Conservation (phyloP, 108 stramenopile species). For the Pseudonitzschia pungens region DNA sequence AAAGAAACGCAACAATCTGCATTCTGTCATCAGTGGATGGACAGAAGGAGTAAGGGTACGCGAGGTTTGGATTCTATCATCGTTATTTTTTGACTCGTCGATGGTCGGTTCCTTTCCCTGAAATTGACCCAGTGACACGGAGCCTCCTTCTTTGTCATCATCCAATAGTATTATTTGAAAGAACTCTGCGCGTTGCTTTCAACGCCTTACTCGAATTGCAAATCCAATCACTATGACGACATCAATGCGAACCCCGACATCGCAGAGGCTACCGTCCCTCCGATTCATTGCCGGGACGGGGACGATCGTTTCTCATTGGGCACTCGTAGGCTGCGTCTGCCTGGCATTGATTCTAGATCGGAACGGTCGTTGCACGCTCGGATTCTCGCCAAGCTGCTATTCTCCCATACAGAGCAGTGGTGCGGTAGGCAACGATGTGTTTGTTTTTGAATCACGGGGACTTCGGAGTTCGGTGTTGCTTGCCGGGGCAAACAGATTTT, state of each 20-base stretch:
- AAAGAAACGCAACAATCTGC: too few species aligned
- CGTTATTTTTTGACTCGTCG: slow-evolving; percentile 25
- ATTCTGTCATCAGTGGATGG: too few species aligned
- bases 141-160: too few species aligned
- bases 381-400: not conserved
- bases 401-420: not conserved
- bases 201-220: too few species aligned
- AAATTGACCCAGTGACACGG: too few species aligned
- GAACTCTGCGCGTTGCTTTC: too few species aligned
- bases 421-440: not conserved
- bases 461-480: not conserved
- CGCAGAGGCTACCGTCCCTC: not conserved
- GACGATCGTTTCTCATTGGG: not conserved
- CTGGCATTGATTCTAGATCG: not conserved
- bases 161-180: too few species aligned
- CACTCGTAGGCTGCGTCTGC: not conserved
- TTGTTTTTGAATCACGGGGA: not conserved
- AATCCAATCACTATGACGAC: too few species aligned
- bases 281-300: not conserved
- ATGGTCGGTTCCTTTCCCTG: too few species aligned
- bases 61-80: too few species aligned
- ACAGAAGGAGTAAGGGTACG: too few species aligned
- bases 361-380: not conserved
- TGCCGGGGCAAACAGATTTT: not conserved
- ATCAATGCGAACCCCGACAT: not conserved